These are phyloP conservation scores for Thermomyces lanuginosus DNA, from an alignment of 2,329 filamentous ascomycete species.

Conservation along the genomic window DNA sequence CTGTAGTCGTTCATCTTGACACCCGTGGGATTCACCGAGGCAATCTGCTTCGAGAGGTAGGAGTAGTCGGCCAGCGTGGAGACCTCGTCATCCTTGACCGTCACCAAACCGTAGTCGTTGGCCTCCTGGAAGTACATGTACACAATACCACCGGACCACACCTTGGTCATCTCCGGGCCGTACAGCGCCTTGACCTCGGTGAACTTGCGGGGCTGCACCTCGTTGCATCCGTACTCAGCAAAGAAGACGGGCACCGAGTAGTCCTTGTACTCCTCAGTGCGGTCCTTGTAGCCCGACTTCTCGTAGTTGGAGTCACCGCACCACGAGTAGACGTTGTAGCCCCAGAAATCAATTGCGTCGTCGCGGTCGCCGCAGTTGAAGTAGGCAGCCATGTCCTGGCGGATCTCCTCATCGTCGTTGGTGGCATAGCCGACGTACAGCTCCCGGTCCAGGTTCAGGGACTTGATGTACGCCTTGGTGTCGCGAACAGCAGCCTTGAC, in stretches of 20 bases:
- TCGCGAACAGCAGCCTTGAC: constrained; percentile 97
- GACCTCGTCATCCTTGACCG: constrained; percentile 49
- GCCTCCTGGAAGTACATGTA: constrained; percentile 95
- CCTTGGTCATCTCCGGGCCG: constrained; percentile 59
- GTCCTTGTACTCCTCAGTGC: constrained; percentile 70
- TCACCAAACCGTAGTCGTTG: constrained; percentile 66
- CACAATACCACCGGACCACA: constrained; percentile 92
- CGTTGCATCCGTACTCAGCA: constrained; percentile 95
- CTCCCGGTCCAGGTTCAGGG: constrained; percentile 63
- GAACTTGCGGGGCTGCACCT: constrained; percentile 55
- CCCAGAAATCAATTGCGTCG: constrained; percentile 83
- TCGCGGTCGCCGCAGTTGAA: constrained; percentile 69
- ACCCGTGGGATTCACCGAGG: constrained; percentile 47
- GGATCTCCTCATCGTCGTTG: constrained; percentile 76
- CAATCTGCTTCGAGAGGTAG: constrained; percentile 53
- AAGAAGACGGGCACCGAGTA: constrained; percentile 97
- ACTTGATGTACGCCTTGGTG: constrained; percentile 83
- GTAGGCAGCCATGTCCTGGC: constrained; percentile 69
- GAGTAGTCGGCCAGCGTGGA: constrained; percentile 59
- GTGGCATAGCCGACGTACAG: constrained; percentile 96
- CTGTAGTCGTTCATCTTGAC: constrained; percentile 53
- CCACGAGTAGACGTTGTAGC: constrained; percentile 99
- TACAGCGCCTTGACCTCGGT: constrained; percentile 73
- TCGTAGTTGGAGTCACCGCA: constrained; percentile 70
- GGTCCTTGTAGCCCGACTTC: constrained; percentile 62